A percentile compares a stretch with the other conserved stretches of the same genome.
These are phyloP conservation scores for Paraurostyla sp. DNA, from an alignment of 73 alveolate genomes.

Conservation along the genomic window DNA sequence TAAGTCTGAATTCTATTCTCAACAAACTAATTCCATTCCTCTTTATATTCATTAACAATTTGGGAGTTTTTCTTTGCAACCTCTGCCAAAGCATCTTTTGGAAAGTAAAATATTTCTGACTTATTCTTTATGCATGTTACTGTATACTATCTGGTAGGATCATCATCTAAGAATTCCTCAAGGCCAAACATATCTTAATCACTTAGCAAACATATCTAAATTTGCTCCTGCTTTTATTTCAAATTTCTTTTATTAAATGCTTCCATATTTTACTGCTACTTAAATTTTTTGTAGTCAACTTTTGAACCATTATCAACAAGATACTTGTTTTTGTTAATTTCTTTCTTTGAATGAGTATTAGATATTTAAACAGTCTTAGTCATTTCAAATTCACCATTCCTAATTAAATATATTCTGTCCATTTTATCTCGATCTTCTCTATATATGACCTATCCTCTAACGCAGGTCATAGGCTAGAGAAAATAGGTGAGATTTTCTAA, in stretches of 20 bases:
- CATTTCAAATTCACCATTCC: slow-evolving; percentile 36
- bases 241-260: background rate
- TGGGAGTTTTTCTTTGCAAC: slow-evolving; percentile 13
- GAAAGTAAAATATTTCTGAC: slow-evolving; percentile 9
- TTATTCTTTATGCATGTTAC: slow-evolving; percentile 15
- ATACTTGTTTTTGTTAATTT: background rate
- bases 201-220: background rate
- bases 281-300: slow-evolving; percentile 21
- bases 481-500: slow-evolving; percentile 14
- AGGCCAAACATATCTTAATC: slow-evolving; percentile 6
- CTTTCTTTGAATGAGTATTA: background rate
- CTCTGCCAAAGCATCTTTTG: slow-evolving; percentile 39
- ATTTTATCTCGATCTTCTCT: background rate
- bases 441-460: slow-evolving; percentile 29
- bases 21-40: slow-evolving; percentile 20
- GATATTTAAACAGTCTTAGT: background rate
- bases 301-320: slow-evolving; percentile 12
- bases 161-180: background rate
- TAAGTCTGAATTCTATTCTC: background rate
- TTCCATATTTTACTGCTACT: background rate
- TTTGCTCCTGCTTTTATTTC: background rate
- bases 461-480: background rate
- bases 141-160: background rate
- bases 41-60: background rate
- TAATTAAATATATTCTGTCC: slow-evolving; percentile 30